These are phyloP conservation scores for Cutaneotrichosporon cyanovorans DNA, from an alignment of 1,284 basidiomycete species.

Conservation along the genomic window DNA sequence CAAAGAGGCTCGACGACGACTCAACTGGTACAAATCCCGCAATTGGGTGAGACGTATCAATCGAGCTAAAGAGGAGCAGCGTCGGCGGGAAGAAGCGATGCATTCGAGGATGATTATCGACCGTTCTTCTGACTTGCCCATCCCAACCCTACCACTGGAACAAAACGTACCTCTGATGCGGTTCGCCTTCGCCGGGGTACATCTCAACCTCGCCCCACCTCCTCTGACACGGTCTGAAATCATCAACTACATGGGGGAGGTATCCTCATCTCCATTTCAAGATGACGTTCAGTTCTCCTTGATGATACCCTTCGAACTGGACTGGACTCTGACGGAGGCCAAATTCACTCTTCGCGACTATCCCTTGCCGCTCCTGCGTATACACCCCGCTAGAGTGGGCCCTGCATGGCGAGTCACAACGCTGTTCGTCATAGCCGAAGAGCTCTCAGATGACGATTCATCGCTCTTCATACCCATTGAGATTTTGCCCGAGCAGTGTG, in stretches of 20 bases:
- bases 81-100: constrained; percentile 43
- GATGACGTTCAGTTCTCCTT: constrained; percentile 66
- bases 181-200: constrained; percentile 57
- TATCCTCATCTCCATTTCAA: constrained; percentile 52
- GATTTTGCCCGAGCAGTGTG: constrained; percentile 55
- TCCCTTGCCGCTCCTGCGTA: constrained; percentile 50
- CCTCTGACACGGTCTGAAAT: constrained; percentile 42
- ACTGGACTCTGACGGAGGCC: constrained; percentile 60
- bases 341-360: constrained; percentile 68
- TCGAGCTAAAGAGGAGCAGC: constrained; percentile 46
- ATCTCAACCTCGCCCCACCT: constrained; percentile 57
- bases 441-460: constrained; percentile 60
- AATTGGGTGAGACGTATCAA: constrained; percentile 63
- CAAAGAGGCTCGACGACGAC: constrained; percentile 63
- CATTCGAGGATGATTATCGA: constrained; percentile 26
- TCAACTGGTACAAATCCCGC: constrained; percentile 67
- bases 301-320: constrained; percentile 73
- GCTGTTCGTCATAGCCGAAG: constrained; percentile 82
- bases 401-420: constrained; percentile 52
- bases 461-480: constrained; percentile 65
- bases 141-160: constrained; percentile 47
- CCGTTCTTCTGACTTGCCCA: constrained; percentile 44
- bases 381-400: constrained; percentile 34
- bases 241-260: constrained; percentile 52
- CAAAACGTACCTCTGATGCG: constrained; percentile 68